phyloP scores from a whole-genome alignment of 23 red algal genomes.

The Agarophyton chilense region DNA sequence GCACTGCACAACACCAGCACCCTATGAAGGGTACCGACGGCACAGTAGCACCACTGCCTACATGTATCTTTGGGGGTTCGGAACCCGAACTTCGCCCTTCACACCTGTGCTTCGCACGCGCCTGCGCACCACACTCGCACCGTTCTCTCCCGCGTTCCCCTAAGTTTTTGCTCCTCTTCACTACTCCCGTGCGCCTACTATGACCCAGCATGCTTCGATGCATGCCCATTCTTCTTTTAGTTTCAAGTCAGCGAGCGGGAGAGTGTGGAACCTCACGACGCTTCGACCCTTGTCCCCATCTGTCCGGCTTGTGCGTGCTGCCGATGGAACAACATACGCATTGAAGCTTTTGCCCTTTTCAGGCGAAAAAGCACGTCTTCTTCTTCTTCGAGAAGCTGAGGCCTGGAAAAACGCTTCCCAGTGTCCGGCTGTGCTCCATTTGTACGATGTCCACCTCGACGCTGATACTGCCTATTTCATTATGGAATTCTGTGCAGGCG shows the following conservation, averaged over 20 bases:
- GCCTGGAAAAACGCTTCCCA: conserved; percentile 30
- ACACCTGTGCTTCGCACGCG: too few relatives aligned
- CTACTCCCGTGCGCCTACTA: neutral
- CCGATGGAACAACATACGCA: neutral
- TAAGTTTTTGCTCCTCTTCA: neutral
- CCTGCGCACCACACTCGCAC: too few relatives aligned
- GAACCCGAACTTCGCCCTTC: too few relatives aligned
- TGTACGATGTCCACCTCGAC: conserved; percentile 33
- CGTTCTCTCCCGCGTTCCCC: neutral
- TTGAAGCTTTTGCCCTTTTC: conserved; percentile 22
- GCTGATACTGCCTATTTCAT: conserved; percentile 24
- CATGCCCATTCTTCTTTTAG: neutral
- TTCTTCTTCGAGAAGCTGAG: conserved; percentile 5
- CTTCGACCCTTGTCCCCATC: conserved; percentile 41
- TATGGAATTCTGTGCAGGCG: conserved; percentile 38
- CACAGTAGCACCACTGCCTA: too few relatives aligned
- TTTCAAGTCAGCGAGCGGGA: conserved; percentile 7
- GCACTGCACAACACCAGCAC: too few relatives aligned
- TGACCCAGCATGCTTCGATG: conserved; percentile 27
- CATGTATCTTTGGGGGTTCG: too few relatives aligned
- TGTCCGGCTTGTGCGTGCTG: conserved; percentile 38
- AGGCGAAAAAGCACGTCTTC: neutral
- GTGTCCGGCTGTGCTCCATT: neutral
- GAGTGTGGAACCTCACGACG: conserved; percentile 23
- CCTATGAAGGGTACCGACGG: too few relatives aligned